Percentiles rank a stretch among this genome's conserved stretches.
phyloP scores from a whole-genome alignment of 768 basidiomycete species.

The Porphyrellus cyaneotinctus region DNA sequence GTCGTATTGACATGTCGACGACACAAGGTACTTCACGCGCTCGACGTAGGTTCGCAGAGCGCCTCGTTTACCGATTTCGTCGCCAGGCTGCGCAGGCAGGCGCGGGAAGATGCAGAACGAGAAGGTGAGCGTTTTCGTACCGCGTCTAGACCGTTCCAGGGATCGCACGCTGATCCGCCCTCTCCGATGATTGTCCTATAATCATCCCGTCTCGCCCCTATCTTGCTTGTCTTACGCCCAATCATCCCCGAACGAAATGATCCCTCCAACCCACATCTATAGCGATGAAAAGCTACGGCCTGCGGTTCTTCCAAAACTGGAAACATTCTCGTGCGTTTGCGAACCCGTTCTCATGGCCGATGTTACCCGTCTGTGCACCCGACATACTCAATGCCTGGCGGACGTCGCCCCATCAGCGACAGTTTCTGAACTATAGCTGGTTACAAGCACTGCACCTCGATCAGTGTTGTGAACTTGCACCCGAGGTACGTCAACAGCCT shows the following conservation, averaged over 20 bases:
- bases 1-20: not conserved
- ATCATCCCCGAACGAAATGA: too few relatives aligned
- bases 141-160: not conserved
- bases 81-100: constrained; percentile 20
- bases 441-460: constrained; percentile 29
- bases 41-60: constrained; percentile 13
- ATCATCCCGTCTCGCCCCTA: not conserved
- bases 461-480: constrained; percentile 22
- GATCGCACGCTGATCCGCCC: not conserved
- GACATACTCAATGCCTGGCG: constrained; percentile 29
- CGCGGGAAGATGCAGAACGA: constrained; percentile 23
- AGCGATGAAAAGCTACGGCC: constrained; percentile 19
- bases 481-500: constrained; percentile 12
- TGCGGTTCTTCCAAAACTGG: constrained; percentile 32
- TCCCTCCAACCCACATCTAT: not conserved
- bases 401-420: constrained; percentile 21
- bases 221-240: not conserved
- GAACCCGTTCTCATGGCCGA: constrained; percentile 32
- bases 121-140: constrained; percentile 22
- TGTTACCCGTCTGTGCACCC: constrained; percentile 24
- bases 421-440: constrained; percentile 31
- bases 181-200: too few relatives aligned
- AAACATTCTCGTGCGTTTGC: constrained; percentile 31
- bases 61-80: constrained; percentile 26
- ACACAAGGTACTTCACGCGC: constrained; percentile 22